Base-by-base conservation (phyloP, 2,329 filamentous ascomycete species). In the Massarina eburnea region DNA sequence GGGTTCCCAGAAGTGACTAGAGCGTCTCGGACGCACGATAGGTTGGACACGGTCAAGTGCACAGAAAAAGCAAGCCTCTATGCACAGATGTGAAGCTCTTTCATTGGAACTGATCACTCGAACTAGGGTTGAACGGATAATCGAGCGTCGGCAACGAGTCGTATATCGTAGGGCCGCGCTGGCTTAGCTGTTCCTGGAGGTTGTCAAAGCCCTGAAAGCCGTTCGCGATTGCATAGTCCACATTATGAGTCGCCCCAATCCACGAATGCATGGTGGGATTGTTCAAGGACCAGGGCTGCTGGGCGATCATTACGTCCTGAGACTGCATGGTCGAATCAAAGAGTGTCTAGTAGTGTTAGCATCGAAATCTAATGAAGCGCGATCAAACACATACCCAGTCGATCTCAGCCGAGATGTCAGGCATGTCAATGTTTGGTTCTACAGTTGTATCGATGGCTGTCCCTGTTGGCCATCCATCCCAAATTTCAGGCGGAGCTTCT, bases 271-370 rank as follows among this genome's bases (percentile, higher is more conserved):
- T 54, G 1, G 39, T 22, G 6, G 45, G 34, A 19, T 49, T 55
- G 38, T 44, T 49, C 18, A 14, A 4, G 19, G 37, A 34, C 49
- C 49, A 52, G n/a, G 33, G 48, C 21, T 42, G 45, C 18, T 48
- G 49, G 14, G 50, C 48, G 17, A 56, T 24, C 48, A 56, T 51
- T 18, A 49, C 40, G 15, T 39, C 32, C 22, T 56, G 53, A 24
- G 43, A 37, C 40, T 54, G 51, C 48, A 56, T 51, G 5, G 50
- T 49, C 15, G 45, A 49, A 30, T 56, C 53, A 41, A 45, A 56
- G 17, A 54, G 26, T 32, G 50, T 48, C 52, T 55, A 37, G 7
- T 8, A 3, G n/a, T 6, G 24, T 48, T 38, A 52, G 44, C 10
- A 18, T 19, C 18, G 20, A 6, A 5, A 5, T 19, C 8, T 17